Percentiles rank a stretch among this genome's conserved stretches.
Evolutionary conservation across 1,284 basidiomycete species (phyloP).

Genomic region (Boletellus deceptivus): DNA sequence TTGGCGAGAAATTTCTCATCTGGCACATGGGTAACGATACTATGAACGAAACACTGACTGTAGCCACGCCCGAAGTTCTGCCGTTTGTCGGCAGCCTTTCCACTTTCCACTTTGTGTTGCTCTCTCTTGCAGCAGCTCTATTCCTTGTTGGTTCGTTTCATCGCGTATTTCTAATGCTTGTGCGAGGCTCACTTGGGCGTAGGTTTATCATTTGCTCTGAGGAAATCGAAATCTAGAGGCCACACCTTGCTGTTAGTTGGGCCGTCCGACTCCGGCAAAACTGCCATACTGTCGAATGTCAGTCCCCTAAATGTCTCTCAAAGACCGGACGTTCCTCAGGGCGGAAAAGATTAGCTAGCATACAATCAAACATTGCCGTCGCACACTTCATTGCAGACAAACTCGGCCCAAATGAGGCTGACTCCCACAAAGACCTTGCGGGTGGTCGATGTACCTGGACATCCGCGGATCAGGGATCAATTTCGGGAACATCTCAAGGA

Average conservation of each 20-base stretch:
- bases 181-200: constrained; percentile 15
- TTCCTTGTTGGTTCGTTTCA: constrained; percentile 26
- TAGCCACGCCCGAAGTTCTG: constrained; percentile 16
- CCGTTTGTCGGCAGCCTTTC: constrained; percentile 24
- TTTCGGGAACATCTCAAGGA: constrained; percentile 61
- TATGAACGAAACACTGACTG: constrained; percentile 2
- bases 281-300: constrained; percentile 59
- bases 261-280: constrained; percentile 72
- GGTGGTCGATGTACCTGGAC: constrained; percentile 73
- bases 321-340: constrained; percentile 29
- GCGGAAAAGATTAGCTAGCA: constrained; percentile 47
- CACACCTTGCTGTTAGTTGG: constrained; percentile 65
- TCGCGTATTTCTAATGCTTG: not conserved
- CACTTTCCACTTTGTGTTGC: constrained; percentile 17
- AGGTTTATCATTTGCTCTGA: constrained; percentile 43
- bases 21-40: constrained; percentile 12
- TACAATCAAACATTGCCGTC: constrained; percentile 63
- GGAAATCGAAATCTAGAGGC: constrained; percentile 48
- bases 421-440: constrained; percentile 43
- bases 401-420: constrained; percentile 48
- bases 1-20: not conserved
- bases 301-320: constrained; percentile 20
- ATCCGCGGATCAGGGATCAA: constrained; percentile 71
- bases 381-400: constrained; percentile 73
- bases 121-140: constrained; percentile 25